phyloP scores from a whole-genome alignment of 257 asterid species.

The Coffea canephora region DNA sequence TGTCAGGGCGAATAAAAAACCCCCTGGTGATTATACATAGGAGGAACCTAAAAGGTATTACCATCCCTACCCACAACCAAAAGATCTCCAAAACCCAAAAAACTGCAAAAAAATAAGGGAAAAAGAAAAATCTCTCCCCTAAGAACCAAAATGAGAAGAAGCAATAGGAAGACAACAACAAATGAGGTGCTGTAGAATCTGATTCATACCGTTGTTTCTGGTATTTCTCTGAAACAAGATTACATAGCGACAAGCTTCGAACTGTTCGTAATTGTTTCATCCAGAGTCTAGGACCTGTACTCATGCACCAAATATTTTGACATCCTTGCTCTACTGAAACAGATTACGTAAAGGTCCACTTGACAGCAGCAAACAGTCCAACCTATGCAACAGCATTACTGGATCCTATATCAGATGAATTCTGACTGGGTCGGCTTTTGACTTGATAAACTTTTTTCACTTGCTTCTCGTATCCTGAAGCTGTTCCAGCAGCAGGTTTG shows the following conservation, averaged over 20 bases:
- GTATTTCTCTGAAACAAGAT: not conserved
- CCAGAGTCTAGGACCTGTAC: not conserved
- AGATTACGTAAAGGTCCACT: not conserved
- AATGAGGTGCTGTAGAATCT: not conserved
- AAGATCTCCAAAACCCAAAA: too few species aligned
- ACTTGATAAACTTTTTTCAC: slow-evolving; percentile 60
- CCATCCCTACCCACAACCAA: not conserved
- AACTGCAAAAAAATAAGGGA: not conserved
- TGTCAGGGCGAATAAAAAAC: not conserved
- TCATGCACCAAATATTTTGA: not conserved
- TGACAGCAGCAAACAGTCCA: not conserved
- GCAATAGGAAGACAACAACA: slow-evolving; percentile 1
- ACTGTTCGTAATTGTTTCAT: not conserved
- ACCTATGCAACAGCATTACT: slow-evolving; percentile 15
- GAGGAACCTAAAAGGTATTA: not conserved
- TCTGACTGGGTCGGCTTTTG: slow-evolving; percentile 33
- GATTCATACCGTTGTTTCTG: not conserved
- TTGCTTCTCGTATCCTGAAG: slow-evolving; percentile 35
- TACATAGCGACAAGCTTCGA: not conserved
- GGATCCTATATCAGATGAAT: slow-evolving; percentile 22
- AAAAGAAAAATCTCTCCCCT: not conserved
- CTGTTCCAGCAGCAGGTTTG: slow-evolving; percentile 34
- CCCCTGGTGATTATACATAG: not conserved
- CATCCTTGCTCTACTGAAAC: not conserved
- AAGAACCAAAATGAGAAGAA: not conserved